Evolutionary conservation across 768 basidiomycete species (phyloP), one percentile per base, ranked within the genome.

Genomic region (Russula ochroleuca): DNA sequence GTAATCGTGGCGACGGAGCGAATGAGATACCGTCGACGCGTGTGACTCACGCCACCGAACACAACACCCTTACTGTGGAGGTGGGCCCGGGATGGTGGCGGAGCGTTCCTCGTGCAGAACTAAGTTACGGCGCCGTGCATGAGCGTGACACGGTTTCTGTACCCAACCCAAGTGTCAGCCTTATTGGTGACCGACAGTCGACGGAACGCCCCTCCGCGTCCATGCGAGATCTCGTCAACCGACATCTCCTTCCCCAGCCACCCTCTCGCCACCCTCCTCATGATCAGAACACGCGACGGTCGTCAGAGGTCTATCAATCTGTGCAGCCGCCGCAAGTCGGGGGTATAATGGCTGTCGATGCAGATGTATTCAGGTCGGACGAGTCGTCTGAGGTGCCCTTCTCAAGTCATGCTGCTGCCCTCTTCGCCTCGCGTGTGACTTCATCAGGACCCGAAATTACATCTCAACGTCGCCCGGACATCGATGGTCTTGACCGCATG

Each of bases 331-430:
- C 45, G 28, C 58, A 64, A 33, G 52, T 48, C 38, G 43, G 37
- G 28, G 31, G 40, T 17, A 53, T 40, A 25, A 41, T 49, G 50
- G 35, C 50, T 13, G 28, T 53, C 23, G 52, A 64, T 41, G 38
- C 55, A 8, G 37, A 58, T 41, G 48, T 28, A 57, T 47, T 57
- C 17, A 45, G 61, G 31, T 57, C 48, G 15, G 50, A 63, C 8
- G 64, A 58, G 28, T 61, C 59, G 19, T 40, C 63, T 14, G 67
- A 66, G 5, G 67, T 68, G 13, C 67, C 67, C 19, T 68, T 66
- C 58, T 68, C 67, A 0, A 62, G 53, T 38, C 65, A 68, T 25
- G 64, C 61, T n/a, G 67, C 67, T 33, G 67, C 67, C 13, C 60
- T 68, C 31, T 66, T 68, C 13, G 64, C 61, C 25, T 62, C 67